Evolutionary conservation across 305 asterid genomes (phyloP).

Genomic region (Striga hermonthica): DNA sequence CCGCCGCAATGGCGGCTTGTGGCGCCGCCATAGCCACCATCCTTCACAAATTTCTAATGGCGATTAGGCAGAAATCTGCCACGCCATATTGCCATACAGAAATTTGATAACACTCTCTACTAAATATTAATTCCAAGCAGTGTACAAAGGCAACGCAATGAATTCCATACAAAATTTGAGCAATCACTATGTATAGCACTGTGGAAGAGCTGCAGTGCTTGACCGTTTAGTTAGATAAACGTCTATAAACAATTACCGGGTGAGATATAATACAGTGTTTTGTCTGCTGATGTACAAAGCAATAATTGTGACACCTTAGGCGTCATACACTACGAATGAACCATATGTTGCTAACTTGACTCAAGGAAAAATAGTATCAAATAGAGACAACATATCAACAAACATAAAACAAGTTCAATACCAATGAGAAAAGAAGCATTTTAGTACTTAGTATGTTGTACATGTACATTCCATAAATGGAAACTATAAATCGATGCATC

Average conservation of each 20-base stretch:
- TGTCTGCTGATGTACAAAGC: slow-evolving; percentile 7
- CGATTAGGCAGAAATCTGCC: too few relatives aligned
- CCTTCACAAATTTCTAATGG: too few relatives aligned
- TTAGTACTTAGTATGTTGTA: background rate
- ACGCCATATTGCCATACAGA: too few relatives aligned
- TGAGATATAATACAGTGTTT: background rate
- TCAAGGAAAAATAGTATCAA: slow-evolving; percentile 1
- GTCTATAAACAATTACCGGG: slow-evolving; percentile 2
- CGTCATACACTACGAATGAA: slow-evolving; percentile 1
- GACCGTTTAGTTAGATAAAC: slow-evolving; percentile 5
- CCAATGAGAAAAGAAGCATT: background rate
- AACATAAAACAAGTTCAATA: slow-evolving; percentile 16
- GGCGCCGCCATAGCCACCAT: too few relatives aligned
- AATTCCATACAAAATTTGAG: background rate
- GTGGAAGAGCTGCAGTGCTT: slow-evolving; percentile 16
- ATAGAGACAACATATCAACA: slow-evolving; percentile 16
- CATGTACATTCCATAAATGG: slow-evolving; percentile 11
- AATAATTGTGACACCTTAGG: slow-evolving; percentile 10
- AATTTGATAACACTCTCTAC: background rate
- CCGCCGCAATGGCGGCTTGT: too few relatives aligned
- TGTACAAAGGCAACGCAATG: background rate
- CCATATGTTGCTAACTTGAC: background rate
- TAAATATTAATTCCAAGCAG: background rate
- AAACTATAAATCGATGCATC: background rate
- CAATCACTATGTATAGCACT: slow-evolving; percentile 6